A percentile compares a stretch with the other conserved stretches of the same genome.
phyloP scores from a whole-genome alignment of 345 rosid species.

The Brassica incana region DNA sequence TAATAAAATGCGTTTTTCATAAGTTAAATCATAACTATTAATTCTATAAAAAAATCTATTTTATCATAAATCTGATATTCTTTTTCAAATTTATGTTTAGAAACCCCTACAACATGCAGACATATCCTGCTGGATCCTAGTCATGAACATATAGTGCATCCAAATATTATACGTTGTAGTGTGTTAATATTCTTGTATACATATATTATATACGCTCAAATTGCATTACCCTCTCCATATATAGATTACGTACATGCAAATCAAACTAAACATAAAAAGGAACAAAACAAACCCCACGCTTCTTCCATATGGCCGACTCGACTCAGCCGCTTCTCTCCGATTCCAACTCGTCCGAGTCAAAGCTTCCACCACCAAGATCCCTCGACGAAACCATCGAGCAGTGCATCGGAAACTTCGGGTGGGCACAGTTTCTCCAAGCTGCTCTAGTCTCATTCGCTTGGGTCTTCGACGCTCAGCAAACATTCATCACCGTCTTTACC shows the following conservation, averaged over 20 bases:
- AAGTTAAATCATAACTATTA: background rate
- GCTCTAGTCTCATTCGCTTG: slow-evolving; percentile 53
- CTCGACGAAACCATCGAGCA: slow-evolving; percentile 48
- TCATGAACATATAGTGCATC: slow-evolving; percentile 12
- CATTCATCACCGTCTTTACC: slow-evolving; percentile 60
- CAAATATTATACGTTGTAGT: background rate
- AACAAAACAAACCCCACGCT: background rate
- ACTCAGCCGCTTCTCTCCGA: slow-evolving; percentile 42
- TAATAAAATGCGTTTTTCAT: background rate
- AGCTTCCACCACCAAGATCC: slow-evolving; percentile 32
- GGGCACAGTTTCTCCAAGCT: slow-evolving; percentile 51
- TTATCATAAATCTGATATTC: no score
- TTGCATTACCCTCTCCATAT: background rate
- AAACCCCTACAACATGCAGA: background rate
- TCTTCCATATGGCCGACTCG: slow-evolving; percentile 18
- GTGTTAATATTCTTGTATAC: background rate
- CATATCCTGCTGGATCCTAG: slow-evolving; percentile 16
- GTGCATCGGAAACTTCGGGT: slow-evolving; percentile 49
- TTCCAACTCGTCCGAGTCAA: slow-evolving; percentile 20
- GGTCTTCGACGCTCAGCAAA: slow-evolving; percentile 67
- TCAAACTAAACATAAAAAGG: background rate
- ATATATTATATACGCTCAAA: background rate
- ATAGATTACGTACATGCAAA: background rate
- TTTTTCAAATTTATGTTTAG: background rate
- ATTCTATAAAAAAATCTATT: no score